A percentile compares a stretch with the other conserved stretches of the same genome.
These are phyloP conservation scores for Aspergillus steynii DNA, from an alignment of 495 filamentous ascomycete genomes.

Conservation along the genomic window DNA sequence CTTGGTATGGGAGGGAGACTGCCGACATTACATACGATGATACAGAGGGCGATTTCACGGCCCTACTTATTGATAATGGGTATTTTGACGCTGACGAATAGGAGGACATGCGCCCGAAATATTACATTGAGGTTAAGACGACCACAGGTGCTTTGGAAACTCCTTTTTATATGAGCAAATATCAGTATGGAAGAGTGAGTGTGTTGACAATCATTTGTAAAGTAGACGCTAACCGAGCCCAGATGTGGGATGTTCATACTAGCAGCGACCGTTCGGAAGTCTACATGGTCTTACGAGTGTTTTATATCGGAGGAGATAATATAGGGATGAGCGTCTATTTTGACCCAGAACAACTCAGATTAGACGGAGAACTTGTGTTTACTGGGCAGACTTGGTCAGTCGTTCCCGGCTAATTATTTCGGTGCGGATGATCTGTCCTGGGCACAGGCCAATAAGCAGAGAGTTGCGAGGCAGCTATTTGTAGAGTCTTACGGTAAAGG, in stretches of 20 bases:
- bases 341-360: not conserved
- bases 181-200: not conserved
- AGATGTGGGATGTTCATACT: not conserved
- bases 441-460: too few species aligned
- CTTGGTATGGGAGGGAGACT: conserved; percentile 1
- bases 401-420: not conserved
- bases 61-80: not conserved
- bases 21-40: not conserved
- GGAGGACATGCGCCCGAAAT: not conserved
- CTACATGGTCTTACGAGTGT: not conserved
- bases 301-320: not conserved
- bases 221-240: not conserved
- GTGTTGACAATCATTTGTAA: not conserved
- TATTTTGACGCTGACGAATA: not conserved
- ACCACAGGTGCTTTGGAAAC: not conserved
- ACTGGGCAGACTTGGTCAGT: conserved; percentile 1
- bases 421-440: too few species aligned
- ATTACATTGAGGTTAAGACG: conserved; percentile 1
- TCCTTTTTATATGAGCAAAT: not conserved
- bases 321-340: not conserved
- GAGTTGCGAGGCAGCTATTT: too few species aligned
- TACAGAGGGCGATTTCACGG: not conserved
- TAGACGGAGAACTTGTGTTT: not conserved
- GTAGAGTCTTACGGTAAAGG: too few species aligned
- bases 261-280: not conserved